Percentiles rank a stretch among this genome's conserved stretches.
phyloP scores from a whole-genome alignment of 164 flowering plant species.

The Sextonia rubra region DNA sequence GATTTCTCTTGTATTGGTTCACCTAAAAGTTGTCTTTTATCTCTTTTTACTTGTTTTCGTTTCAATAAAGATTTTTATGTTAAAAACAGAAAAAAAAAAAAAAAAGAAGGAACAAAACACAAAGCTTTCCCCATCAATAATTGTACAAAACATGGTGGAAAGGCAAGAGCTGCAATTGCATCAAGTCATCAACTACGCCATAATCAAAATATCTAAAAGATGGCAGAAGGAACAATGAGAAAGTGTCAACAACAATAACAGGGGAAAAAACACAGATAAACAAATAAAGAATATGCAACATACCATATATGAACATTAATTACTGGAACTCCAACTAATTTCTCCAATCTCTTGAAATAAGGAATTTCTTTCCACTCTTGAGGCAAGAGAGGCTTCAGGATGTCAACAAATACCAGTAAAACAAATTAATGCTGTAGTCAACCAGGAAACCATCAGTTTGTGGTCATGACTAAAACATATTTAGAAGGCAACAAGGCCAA shows the following conservation, averaged over 20 bases:
- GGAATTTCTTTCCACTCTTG: constrained; percentile 78
- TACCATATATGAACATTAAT: constrained; percentile 98
- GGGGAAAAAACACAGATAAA: too few relatives aligned
- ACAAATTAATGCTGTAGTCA: constrained; percentile 4
- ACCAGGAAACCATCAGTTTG: background rate
- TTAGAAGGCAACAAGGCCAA: background rate
- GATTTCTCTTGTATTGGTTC: too few relatives aligned
- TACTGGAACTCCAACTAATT: constrained; percentile 96
- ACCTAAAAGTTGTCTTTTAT: too few relatives aligned
- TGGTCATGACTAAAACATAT: background rate
- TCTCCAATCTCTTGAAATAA: constrained; percentile 82
- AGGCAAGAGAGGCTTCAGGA: constrained; percentile 87
- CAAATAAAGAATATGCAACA: too few relatives aligned
- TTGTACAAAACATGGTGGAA: background rate
- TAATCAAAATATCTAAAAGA: background rate
- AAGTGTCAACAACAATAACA: background rate
- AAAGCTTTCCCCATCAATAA: background rate
- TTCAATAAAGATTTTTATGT: too few relatives aligned
- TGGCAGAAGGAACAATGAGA: background rate
- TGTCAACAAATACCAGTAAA: constrained; percentile 60
- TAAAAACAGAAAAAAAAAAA: too few relatives aligned
- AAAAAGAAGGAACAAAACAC: too few relatives aligned
- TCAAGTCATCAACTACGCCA: background rate
- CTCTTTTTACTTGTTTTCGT: too few relatives aligned
- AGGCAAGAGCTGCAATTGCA: too few relatives aligned